Conservation (phyloP, 371 early-diverging fungal species). For the Syncephalastrum monosporum region DNA sequence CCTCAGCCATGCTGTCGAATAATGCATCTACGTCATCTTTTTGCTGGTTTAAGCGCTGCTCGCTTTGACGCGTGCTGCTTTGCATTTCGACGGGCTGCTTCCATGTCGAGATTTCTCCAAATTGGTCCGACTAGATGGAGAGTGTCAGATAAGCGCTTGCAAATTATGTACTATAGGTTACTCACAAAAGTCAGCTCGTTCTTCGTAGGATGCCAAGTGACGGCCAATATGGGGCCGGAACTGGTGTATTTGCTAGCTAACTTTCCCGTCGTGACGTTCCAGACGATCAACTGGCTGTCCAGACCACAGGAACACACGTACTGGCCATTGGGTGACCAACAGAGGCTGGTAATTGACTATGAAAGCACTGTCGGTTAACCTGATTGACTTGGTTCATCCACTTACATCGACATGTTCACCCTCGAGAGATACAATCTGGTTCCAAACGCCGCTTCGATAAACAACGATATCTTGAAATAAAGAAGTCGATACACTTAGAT, state of each 20-base stretch:
- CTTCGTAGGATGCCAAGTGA: constrained; percentile 56
- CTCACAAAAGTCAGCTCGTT: constrained; percentile 51
- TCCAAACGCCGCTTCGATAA: constrained; percentile 42
- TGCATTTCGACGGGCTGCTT: constrained; percentile 11
- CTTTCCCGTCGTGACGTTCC: constrained; percentile 37
- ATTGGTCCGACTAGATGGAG: constrained; percentile 8
- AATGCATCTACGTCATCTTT: constrained; percentile 13
- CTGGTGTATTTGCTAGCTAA: constrained; percentile 24
- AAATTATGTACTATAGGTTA: background rate
- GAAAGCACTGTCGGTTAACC: background rate
- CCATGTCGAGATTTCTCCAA: constrained; percentile 16
- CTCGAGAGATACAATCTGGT: constrained; percentile 24
- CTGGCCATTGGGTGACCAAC: constrained; percentile 65
- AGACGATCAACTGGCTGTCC: constrained; percentile 49
- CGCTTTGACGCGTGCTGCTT: background rate
- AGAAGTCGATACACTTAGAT: background rate
- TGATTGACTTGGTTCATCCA: background rate
- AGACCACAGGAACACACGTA: constrained; percentile 47
- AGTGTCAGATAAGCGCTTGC: background rate
- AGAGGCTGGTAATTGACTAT: constrained; percentile 34
- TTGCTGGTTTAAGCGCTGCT: background rate
- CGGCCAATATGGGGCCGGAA: constrained; percentile 25
- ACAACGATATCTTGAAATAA: constrained; percentile 35
- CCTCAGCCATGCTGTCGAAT: constrained; percentile 15
- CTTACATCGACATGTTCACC: constrained; percentile 40